These are phyloP conservation scores for Cytospora leucostoma DNA, from an alignment of 2,329 filamentous ascomycete genomes.

Conservation along the genomic window DNA sequence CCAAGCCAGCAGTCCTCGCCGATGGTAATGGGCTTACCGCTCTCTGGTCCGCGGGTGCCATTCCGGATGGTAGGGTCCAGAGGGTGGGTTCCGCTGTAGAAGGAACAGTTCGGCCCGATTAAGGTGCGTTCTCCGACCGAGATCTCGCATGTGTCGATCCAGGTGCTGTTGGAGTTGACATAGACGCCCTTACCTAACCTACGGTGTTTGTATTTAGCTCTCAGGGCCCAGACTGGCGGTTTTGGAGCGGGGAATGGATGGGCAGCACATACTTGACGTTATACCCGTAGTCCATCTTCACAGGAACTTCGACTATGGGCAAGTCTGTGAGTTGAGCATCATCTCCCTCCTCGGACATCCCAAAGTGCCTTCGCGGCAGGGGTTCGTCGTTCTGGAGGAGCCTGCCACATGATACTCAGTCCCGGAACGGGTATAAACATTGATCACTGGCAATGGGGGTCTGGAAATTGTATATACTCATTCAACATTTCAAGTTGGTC, in stretches of 20 bases:
- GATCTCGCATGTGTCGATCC: constrained; percentile 76
- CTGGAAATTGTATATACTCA: constrained; percentile 55
- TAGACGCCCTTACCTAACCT: constrained; percentile 70
- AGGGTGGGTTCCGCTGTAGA: constrained; percentile 77
- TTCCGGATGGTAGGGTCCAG: constrained; percentile 73
- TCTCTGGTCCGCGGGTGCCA: constrained; percentile 73
- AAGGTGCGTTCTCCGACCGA: constrained; percentile 76
- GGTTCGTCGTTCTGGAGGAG: constrained; percentile 63
- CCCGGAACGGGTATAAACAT: not conserved
- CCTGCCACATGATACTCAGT: constrained; percentile 42
- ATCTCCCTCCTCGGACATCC: constrained; percentile 58
- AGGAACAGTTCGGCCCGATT: constrained; percentile 74
- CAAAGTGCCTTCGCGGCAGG: constrained; percentile 60
- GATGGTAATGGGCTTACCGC: constrained; percentile 71
- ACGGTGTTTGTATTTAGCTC: not conserved
- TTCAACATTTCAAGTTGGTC: constrained; percentile 67
- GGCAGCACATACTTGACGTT: constrained; percentile 58
- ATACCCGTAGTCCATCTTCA: constrained; percentile 76
- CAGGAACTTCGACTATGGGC: constrained; percentile 69
- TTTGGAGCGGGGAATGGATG: not conserved
- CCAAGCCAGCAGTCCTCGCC: constrained; percentile 83
- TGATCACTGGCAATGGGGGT: constrained; percentile 1
- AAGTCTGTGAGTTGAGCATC: constrained; percentile 63
- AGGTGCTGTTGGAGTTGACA: constrained; percentile 72
- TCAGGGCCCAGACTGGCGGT: not conserved